phyloP scores from a whole-genome alignment of 345 rosid species.

The Barbarea vulgaris region DNA sequence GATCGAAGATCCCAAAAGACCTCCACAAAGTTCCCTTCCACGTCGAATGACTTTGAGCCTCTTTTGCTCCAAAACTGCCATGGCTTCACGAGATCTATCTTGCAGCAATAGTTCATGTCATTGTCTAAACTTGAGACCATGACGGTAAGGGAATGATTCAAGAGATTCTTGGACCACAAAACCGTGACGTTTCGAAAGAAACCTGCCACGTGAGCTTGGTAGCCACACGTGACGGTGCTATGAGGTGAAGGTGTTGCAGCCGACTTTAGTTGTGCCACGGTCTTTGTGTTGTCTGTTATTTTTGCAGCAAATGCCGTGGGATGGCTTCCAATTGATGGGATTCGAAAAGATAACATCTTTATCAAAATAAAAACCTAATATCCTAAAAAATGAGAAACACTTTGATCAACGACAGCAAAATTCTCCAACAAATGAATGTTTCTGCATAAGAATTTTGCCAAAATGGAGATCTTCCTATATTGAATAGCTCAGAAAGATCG shows the following conservation, averaged over 20 bases:
- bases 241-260: constrained; percentile 54
- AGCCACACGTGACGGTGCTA: constrained; percentile 73
- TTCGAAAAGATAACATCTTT: constrained; percentile 37
- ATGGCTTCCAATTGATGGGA: constrained; percentile 25
- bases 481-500: background rate
- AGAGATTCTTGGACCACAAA: constrained; percentile 71
- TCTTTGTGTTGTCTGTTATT: constrained; percentile 54
- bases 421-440: background rate
- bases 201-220: constrained; percentile 71
- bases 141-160: constrained; percentile 72
- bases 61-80: constrained; percentile 93
- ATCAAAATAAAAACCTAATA: background rate
- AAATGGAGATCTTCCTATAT: constrained; percentile 10
- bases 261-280: constrained; percentile 47
- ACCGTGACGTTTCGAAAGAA: constrained; percentile 64
- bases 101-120: constrained; percentile 55
- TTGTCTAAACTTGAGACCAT: constrained; percentile 63
- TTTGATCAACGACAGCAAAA: background rate
- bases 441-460: constrained; percentile 1
- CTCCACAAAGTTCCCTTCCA: constrained; percentile 68
- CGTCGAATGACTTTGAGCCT: constrained; percentile 68
- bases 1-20: constrained; percentile 87
- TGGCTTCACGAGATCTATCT: constrained; percentile 74
- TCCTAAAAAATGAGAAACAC: constrained; percentile 8
- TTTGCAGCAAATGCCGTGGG: constrained; percentile 49